Conservation (phyloP, 2,329 filamentous ascomycete species). For the Parascedosporium putredinis region DNA sequence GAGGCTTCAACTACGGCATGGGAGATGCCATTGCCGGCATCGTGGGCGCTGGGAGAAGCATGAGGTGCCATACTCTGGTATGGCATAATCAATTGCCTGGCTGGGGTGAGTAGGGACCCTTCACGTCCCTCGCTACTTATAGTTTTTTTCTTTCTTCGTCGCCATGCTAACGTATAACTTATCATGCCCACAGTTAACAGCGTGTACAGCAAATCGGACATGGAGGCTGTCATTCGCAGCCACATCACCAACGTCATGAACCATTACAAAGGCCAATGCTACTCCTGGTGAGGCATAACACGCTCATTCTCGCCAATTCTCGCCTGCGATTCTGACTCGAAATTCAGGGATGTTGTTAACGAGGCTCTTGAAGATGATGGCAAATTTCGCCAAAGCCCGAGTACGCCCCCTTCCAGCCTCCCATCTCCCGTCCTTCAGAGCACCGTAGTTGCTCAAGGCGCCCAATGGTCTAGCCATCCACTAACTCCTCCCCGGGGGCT, state of each 20-base stretch:
- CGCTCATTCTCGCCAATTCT: neutral
- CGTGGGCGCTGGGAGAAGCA: slow-evolving; percentile 36
- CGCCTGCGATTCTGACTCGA: neutral
- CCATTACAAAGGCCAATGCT: slow-evolving; percentile 34
- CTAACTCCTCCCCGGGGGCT: no score
- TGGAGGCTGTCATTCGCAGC: slow-evolving; percentile 33
- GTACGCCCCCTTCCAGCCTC: neutral
- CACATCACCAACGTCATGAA: slow-evolving; percentile 36
- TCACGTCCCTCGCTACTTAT: no score
- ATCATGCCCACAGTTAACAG: neutral
- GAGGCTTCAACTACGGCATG: slow-evolving; percentile 45
- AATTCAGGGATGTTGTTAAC: slow-evolving; percentile 6
- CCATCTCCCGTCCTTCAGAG: neutral
- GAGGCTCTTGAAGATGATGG: slow-evolving; percentile 7
- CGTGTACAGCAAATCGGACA: slow-evolving; percentile 11
- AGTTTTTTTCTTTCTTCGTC: neutral
- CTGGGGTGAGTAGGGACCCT: slow-evolving; percentile 13
- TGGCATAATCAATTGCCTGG: slow-evolving; percentile 30
- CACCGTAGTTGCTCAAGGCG: no score
- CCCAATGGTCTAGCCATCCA: no score
- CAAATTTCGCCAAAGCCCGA: slow-evolving; percentile 6
- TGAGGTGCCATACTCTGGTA: slow-evolving; percentile 52
- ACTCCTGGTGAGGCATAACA: slow-evolving; percentile 34
- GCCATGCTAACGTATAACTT: no score
- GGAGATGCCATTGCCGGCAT: slow-evolving; percentile 43